Conservation (phyloP, 495 filamentous ascomycete species). For the Penicillium samsonianum region DNA sequence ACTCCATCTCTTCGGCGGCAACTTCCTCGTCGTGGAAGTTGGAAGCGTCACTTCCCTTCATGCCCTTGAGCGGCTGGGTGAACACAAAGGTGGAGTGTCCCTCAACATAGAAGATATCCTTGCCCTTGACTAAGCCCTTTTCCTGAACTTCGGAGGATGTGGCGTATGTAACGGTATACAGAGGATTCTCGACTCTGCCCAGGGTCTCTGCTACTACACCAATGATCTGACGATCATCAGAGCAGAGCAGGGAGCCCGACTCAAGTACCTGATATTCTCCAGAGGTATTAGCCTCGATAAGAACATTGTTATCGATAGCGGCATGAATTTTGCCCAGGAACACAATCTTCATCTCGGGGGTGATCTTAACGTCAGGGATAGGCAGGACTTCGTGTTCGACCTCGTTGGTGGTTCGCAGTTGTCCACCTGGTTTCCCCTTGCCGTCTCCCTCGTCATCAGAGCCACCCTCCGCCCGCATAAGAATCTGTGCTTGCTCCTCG, state of each 20-base stretch:
- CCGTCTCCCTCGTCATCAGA: slow-evolving; percentile 70
- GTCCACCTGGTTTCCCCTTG: slow-evolving; percentile 47
- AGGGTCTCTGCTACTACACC: slow-evolving; percentile 80
- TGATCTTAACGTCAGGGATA: slow-evolving; percentile 73
- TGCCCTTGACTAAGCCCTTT: slow-evolving; percentile 62
- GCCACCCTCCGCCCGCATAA: slow-evolving; percentile 73
- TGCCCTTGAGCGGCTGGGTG: slow-evolving; percentile 70
- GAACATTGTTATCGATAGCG: slow-evolving; percentile 70
- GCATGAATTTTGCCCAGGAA: slow-evolving; percentile 71
- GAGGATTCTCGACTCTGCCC: slow-evolving; percentile 76
- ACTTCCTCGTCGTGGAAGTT: slow-evolving; percentile 93
- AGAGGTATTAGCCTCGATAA: slow-evolving; percentile 76
- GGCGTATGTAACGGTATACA: slow-evolving; percentile 75
- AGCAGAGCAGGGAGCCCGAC: slow-evolving; percentile 77
- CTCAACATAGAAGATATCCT: slow-evolving; percentile 74
- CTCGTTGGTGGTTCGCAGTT: slow-evolving; percentile 74
- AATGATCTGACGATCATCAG: slow-evolving; percentile 70
- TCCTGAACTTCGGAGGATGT: slow-evolving; percentile 64
- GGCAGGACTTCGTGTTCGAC: slow-evolving; percentile 63
- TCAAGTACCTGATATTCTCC: slow-evolving; percentile 85
- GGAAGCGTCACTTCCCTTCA: slow-evolving; percentile 88
- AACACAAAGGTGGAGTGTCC: slow-evolving; percentile 77
- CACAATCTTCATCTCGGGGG: slow-evolving; percentile 70
- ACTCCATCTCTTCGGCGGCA: slow-evolving; percentile 82
- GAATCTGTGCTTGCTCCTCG: slow-evolving; percentile 74